Conservation (phyloP, 805 yeast genomes). For the Henningerozyma blattae region DNA sequence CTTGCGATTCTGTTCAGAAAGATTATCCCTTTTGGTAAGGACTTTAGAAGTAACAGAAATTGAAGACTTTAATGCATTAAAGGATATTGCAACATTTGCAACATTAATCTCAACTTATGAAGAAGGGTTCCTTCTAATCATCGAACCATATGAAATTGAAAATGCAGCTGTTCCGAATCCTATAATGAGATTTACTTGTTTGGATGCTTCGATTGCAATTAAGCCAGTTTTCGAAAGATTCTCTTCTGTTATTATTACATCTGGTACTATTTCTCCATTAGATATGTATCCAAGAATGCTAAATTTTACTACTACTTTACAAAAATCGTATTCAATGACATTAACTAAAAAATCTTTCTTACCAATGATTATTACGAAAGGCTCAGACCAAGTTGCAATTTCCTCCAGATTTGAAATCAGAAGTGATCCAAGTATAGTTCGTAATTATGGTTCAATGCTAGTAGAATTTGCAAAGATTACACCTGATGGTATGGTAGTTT, state of each 20-base stretch:
- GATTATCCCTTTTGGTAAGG: constrained; percentile 76
- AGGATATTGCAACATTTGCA: constrained; percentile 95
- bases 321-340: constrained; percentile 93
- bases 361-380: constrained; percentile 94
- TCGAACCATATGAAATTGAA: constrained; percentile 93
- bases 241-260: constrained; percentile 84
- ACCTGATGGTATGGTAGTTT: constrained; percentile 97
- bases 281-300: constrained; percentile 98
- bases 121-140: constrained; percentile 76
- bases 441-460: constrained; percentile 88
- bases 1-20: constrained; percentile 78
- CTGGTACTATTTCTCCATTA: constrained; percentile 96
- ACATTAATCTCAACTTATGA: constrained; percentile 93
- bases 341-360: constrained; percentile 82
- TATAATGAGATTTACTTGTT: constrained; percentile 79
- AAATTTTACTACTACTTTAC: constrained; percentile 84
- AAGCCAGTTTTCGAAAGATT: constrained; percentile 93
- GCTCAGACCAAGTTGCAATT: constrained; percentile 95
- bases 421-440: constrained; percentile 94
- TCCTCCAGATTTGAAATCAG: constrained; percentile 93
- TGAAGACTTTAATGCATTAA: constrained; percentile 85
- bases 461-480: constrained; percentile 91
- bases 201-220: constrained; percentile 96
- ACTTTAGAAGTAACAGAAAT: constrained; percentile 80
- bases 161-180: constrained; percentile 97